phyloP scores from a whole-genome alignment of 106 monocot genomes.

The Allium fistulosum region DNA sequence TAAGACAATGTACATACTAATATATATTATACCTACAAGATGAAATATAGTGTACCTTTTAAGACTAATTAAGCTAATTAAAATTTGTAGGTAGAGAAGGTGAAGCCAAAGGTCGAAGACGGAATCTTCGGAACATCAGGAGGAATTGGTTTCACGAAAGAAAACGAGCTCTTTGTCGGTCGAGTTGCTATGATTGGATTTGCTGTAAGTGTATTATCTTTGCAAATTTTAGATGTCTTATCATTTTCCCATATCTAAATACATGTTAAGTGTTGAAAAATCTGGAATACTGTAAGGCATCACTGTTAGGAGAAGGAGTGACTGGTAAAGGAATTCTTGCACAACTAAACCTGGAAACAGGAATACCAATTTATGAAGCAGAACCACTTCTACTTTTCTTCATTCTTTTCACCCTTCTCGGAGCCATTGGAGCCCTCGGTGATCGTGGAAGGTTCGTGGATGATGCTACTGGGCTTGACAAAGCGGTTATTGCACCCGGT shows the following conservation, averaged over 20 bases:
- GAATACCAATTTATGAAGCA: conserved; percentile 95
- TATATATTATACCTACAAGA: too few relatives aligned
- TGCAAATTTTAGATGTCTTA: too few relatives aligned
- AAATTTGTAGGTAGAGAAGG: conserved; percentile 15
- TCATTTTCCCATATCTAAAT: too few relatives aligned
- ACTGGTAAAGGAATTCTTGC: conserved; percentile 92
- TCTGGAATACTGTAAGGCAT: conserved; percentile 32
- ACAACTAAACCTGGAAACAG: conserved; percentile 91
- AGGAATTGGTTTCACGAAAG: conserved; percentile 92
- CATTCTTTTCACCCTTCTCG: conserved; percentile 97
- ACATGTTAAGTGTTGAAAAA: not conserved
- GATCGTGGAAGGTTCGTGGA: conserved; percentile 82
- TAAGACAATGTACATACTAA: too few relatives aligned
- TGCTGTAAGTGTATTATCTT: conserved; percentile 37
- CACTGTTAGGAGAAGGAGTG: conserved; percentile 78
- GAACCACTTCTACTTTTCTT: conserved; percentile 97
- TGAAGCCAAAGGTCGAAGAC: conserved; percentile 67
- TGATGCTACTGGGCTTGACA: conserved; percentile 61
- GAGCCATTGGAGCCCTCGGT: conserved; percentile 96
- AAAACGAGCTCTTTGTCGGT: conserved; percentile 95
- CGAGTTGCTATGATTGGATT: conserved; percentile 98
- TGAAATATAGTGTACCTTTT: too few relatives aligned
- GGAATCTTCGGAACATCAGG: conserved; percentile 97
- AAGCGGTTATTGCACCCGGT: conserved; percentile 89
- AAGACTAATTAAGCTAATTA: too few relatives aligned